Percentiles rank a stretch among this genome's conserved stretches.
Evolutionary conservation across 768 basidiomycete genomes (phyloP).

Genomic region (Termitomyces sp.): DNA sequence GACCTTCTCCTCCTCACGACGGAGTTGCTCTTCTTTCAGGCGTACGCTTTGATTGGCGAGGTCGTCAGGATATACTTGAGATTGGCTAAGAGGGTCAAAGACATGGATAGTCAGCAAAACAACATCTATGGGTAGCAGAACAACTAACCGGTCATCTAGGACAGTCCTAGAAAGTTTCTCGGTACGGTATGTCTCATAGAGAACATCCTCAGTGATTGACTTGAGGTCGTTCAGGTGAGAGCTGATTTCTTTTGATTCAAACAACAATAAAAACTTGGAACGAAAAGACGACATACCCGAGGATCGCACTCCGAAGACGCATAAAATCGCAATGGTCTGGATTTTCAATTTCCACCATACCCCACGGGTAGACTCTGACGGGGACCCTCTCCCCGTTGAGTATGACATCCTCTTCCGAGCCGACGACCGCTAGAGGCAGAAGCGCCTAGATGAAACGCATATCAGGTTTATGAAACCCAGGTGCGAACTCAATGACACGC

Average conservation of each 20-base stretch:
- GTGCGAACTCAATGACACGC: constrained; percentile 16
- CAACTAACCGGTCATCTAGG: constrained; percentile 48
- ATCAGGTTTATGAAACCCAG: neutral
- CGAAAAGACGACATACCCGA: constrained; percentile 41
- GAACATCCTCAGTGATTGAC: constrained; percentile 74
- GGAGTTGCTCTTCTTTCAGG: constrained; percentile 88
- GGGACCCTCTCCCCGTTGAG: constrained; percentile 76
- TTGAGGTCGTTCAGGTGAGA: constrained; percentile 87
- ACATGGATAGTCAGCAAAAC: neutral
- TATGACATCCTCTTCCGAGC: constrained; percentile 84
- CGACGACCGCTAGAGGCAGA: constrained; percentile 85
- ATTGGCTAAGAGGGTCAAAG: constrained; percentile 38
- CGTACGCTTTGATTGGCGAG: constrained; percentile 82
- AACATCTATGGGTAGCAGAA: neutral
- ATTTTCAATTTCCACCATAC: constrained; percentile 89
- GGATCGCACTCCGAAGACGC: constrained; percentile 73
- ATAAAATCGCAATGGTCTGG: constrained; percentile 87
- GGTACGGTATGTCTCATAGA: constrained; percentile 87
- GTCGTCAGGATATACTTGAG: constrained; percentile 81
- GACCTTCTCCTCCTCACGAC: constrained; percentile 83
- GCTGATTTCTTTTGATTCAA: constrained; percentile 31
- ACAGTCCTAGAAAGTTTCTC: constrained; percentile 80
- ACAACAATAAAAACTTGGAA: constrained; percentile 9
- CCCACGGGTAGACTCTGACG: constrained; percentile 89
- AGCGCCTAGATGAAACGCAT: constrained; percentile 38